phyloP scores from a whole-genome alignment of 441 rosid species.

The Omphalea diandra region DNA sequence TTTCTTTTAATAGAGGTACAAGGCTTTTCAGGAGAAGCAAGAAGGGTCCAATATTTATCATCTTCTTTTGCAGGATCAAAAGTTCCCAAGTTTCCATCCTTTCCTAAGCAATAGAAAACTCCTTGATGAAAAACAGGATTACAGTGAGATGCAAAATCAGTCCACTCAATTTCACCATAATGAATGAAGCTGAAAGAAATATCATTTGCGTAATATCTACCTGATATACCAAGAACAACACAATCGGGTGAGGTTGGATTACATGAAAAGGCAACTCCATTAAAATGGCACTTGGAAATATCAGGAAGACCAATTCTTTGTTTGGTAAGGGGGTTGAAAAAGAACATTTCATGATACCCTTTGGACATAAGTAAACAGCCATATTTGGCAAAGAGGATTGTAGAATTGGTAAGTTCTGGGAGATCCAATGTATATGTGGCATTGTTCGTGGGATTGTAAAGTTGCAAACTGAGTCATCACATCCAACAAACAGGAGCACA shows the following conservation, averaged over 20 bases:
- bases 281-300: background rate
- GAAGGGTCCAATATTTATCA: background rate
- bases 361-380: background rate
- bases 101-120: background rate
- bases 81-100: background rate
- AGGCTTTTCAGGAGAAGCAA: background rate
- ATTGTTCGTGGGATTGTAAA: background rate
- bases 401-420: background rate
- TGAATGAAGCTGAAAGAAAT: background rate
- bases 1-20: background rate
- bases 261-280: background rate
- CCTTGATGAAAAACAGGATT: background rate
- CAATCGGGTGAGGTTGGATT: background rate
- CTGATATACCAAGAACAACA: background rate
- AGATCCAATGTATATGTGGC: background rate
- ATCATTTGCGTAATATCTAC: background rate
- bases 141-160: background rate
- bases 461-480: background rate
- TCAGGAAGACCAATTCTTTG: background rate
- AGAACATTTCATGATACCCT: background rate
- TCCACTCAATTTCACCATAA: background rate
- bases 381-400: background rate
- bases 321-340: background rate
- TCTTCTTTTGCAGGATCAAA: background rate
- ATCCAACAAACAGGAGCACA: background rate